Evolutionary conservation across 2,329 filamentous ascomycete genomes (phyloP), one percentile per base, ranked within the genome.

Genomic region (Ascochyta pisi): DNA sequence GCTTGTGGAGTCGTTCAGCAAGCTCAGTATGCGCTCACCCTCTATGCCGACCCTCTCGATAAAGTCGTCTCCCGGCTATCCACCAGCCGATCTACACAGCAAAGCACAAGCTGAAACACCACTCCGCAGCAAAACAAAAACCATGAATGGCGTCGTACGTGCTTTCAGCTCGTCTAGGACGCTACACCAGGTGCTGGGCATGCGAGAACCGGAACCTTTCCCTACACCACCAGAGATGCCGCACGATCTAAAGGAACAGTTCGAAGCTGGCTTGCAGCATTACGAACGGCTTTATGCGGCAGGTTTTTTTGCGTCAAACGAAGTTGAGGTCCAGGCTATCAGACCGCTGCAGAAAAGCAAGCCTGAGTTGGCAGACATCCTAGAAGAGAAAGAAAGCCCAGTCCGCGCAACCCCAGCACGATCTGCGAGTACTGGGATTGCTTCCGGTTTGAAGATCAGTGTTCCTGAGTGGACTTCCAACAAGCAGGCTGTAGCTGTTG

Each of bases 131-230:
- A 46, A 29, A 24, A 53, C 46, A 5, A 50, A 42, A 5, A 26
- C 49, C 4, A 24, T 46, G 3, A 46, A 29, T 3, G 49, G 39
- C 26, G 23, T 57, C 24, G n/a, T 42, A 6, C 47, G 51, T n/a
- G 24, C 56, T 6, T 48, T 59, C 22, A 43, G 35, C 6, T 51
- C 55, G 9, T 57, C 57, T 0, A 54, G 46, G 40, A 42, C 29
- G 12, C n/a, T 68, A 15, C 59, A 65, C 22, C 58, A 62, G 9
- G 37, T 59, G 3, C 22, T 68, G 6, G 63, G 61, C 9, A n/a
- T 51, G 12, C 27, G 50, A 16, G 38, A 51, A 6, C 40, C 63
- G 2, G 41, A 60, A 15, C 61, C 60, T 8, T 68, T 59, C 8
- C n/a, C 33, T 6, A 6, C 33, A 6, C 53, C 53, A 4, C 47